Evolutionary conservation across 2,329 filamentous ascomycete genomes (phyloP).

Genomic region (Arthrinium puccinioides): DNA sequence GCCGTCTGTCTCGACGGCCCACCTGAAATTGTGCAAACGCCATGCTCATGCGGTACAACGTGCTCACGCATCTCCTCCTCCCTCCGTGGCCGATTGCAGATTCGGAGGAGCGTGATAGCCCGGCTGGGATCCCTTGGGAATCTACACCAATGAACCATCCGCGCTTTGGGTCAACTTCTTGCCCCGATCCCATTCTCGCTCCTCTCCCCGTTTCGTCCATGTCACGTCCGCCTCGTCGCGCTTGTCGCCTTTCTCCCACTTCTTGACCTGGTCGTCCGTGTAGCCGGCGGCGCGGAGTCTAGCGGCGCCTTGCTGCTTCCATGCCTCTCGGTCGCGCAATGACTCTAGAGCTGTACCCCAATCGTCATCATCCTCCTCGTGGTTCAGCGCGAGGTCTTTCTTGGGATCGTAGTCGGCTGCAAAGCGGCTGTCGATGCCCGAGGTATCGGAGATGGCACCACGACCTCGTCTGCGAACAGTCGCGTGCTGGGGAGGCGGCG

Average conservation of each 20-base stretch:
- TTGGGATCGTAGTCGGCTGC: constrained; percentile 54
- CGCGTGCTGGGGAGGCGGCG: constrained; percentile 38
- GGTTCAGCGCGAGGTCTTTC: constrained; percentile 46
- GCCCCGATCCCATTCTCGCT: constrained; percentile 53
- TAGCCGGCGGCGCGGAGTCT: constrained; percentile 73
- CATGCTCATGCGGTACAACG: too few species aligned
- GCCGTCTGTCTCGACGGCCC: too few species aligned
- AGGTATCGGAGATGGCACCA: constrained; percentile 53
- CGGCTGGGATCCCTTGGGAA: background rate
- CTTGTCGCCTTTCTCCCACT: constrained; percentile 60
- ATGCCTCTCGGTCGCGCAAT: constrained; percentile 70
- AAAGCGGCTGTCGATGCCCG: constrained; percentile 76
- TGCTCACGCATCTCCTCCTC: too few species aligned
- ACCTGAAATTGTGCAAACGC: too few species aligned
- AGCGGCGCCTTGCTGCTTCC: constrained; percentile 68
- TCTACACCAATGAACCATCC: background rate
- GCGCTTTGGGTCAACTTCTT: constrained; percentile 24
- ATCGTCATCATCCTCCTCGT: constrained; percentile 47
- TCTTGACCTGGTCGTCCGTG: constrained; percentile 63
- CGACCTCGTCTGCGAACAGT: constrained; percentile 57
- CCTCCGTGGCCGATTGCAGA: too few species aligned
- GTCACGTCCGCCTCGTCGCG: constrained; percentile 58
- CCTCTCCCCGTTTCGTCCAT: constrained; percentile 65
- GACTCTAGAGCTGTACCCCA: constrained; percentile 79
- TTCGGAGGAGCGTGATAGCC: too few species aligned